Evolutionary conservation across 306 rosid genomes (phyloP), one percentile per base, ranked within the genome.

Genomic region (Vicia sativa): DNA sequence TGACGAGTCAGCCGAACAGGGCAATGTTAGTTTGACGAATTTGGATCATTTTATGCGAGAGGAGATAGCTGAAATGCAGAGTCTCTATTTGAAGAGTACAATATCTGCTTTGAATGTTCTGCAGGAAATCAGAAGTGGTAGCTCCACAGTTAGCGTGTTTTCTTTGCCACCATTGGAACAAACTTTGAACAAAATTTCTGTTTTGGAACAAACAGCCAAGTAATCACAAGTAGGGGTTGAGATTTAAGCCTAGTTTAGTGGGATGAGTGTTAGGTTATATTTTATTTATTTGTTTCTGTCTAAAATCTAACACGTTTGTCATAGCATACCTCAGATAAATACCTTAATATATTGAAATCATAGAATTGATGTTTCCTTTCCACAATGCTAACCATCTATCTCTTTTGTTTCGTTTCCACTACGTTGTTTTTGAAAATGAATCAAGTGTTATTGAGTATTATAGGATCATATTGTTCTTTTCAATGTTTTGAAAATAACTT

Each of bases 101-200:
- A 67, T 91, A 15, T 73, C 92, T 3, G 97, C 97, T 1, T 70
- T 91, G 74, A 83, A 84, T 59, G 87, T 78, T 78, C 48, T 91
- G 81, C 81, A 88, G 86, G 89, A 88, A 77, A 91, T 91, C 61
- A 68, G 97, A 72, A 91, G 90, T 10, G 81, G 84, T 74, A 91
- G 97, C 83, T 91, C 95, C 3, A 91, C 97, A 0, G 92, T 88
- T 11, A 81, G 90, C 39, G 74, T 63, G 49, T 88, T 91, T 54
- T 91, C 97, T 1, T 83, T 91, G 86, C 97, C 97, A 39, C 97
- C 97, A 0, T 65, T 91, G 78, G 91, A 79, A 46, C 89, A 83
- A 56, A 74, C 77, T 57, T 86, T 85, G 88, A 83, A 81, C 68
- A 81, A 78, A 64, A 65, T 78, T 53, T 85, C 91, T 1, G 60